These are phyloP conservation scores for Yamadazyma blattariae DNA, from an alignment of 1,139 yeast species.

Conservation along the genomic window DNA sequence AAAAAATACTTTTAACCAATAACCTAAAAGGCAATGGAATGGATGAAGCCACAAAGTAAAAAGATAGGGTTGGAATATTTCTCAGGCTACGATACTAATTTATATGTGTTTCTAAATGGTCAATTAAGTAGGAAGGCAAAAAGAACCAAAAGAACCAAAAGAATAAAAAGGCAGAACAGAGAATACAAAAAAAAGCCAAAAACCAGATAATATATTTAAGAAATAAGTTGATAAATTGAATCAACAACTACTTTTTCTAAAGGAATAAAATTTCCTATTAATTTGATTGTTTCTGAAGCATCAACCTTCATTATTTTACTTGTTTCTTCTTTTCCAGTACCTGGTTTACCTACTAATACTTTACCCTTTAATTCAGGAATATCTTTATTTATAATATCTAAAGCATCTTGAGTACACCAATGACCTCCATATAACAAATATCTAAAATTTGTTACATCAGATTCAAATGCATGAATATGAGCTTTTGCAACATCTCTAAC, in stretches of 20 bases:
- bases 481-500: conserved; percentile 52
- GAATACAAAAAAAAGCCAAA: no score
- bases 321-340: not conserved
- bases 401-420: conserved; percentile 32
- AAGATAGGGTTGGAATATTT: no score
- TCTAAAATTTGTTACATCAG: conserved; percentile 15
- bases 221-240: conserved; percentile 35
- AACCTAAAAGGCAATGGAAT: no score
- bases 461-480: conserved; percentile 38
- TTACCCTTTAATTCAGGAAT: conserved; percentile 25
- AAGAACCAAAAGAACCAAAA: no score
- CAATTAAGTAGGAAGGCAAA: no score
- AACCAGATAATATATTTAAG: no score
- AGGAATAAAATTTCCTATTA: conserved; percentile 30
- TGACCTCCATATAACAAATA: conserved; percentile 20
- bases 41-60: no score
- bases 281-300: conserved; percentile 22
- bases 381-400: conserved; percentile 28
- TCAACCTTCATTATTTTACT: conserved; percentile 14
- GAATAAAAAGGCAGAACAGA: no score
- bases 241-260: conserved; percentile 34
- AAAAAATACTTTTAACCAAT: no score
- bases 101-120: no score
- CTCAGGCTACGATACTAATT: no score
- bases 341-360: conserved; percentile 34